Evolutionary conservation across 495 filamentous ascomycete species (phyloP), one percentile per base, ranked within the genome.

Genomic region (Penicillium cinerascens): DNA sequence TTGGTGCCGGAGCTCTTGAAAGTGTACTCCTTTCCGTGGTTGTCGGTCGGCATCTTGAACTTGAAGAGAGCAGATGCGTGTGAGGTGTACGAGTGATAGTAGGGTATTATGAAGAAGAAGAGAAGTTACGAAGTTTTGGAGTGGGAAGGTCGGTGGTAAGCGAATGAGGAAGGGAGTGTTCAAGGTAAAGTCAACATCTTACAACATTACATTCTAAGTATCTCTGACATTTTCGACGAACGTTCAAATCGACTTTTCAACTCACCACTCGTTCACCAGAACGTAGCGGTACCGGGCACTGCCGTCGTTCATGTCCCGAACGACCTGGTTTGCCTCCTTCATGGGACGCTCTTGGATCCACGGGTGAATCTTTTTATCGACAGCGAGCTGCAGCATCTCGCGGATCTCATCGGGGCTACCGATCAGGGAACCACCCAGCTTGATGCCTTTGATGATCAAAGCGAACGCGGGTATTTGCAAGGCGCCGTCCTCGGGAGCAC

Each of bases 381-480:
- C 88, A 16, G 84, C 89, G 42, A 96, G 77, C 25, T 85, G 64
- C 56, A 96, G 62, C 91, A 96, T 95, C 64, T 91, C 86, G 41
- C 80, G 71, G 57, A 93, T 91, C 64, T 92, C 86, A 20, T 56
- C 59, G 0, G 89, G 89, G 17, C 79, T 74, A 5, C 90, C 90
- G 46, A 92, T 89, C 37, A 80, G 40, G 9, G 80, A 85, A 3
- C 89, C 89, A 10, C 79, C 83, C n/a, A 95, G 68, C 70, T 83
- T 90, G 43, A 81, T 62, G 1, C 84, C 59, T 52, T 54, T 56
- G 79, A 63, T 82, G 86, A 60, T 68, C 42, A 95, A 81, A 1
- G 88, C 63, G 0, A 76, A 56, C 43, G 89, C 85, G 2, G 70
- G 70, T 6, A 81, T 82, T 45, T 66, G 74, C 45, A 95, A 77